phyloP scores from a whole-genome alignment of 148 eudicot genomes.

The Nyssa sinensis region DNA sequence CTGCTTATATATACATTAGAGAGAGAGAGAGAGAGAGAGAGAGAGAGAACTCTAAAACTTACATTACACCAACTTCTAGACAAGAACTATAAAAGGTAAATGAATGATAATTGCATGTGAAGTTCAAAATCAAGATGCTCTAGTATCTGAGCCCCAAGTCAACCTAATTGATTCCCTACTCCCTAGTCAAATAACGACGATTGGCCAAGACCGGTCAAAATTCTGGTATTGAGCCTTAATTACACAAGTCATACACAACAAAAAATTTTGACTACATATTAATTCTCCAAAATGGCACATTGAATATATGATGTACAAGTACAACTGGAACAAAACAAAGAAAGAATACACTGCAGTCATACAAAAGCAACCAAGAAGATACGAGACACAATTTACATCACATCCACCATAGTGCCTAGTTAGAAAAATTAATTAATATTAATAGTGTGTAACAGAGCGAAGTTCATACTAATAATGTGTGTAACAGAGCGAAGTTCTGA shows the following conservation, averaged over 20 bases:
- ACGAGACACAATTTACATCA: not conserved
- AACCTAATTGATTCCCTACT: too few species aligned
- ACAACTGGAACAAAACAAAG: not conserved
- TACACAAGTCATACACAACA: not conserved
- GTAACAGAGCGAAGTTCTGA: not conserved
- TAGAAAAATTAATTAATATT: not conserved
- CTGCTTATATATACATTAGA: too few species aligned
- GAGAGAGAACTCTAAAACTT: too few species aligned
- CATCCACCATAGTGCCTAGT: not conserved
- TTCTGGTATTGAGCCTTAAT: not conserved
- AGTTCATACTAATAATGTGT: not conserved
- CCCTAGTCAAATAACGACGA: too few species aligned
- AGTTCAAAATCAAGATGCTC: not conserved
- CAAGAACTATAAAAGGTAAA: too few species aligned
- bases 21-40: too few species aligned
- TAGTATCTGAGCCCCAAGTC: too few species aligned
- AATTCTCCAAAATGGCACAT: not conserved
- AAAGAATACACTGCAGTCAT: not conserved
- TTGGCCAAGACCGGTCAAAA: too few species aligned
- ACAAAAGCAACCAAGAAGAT: not conserved
- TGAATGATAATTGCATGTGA: not conserved
- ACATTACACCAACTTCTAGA: too few species aligned
- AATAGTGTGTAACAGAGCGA: too few species aligned
- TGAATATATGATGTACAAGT: not conserved
- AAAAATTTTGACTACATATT: not conserved